Evolutionary conservation across 2,329 filamentous ascomycete species (phyloP).

Genomic region (Pseudogymnoascus sp.): DNA sequence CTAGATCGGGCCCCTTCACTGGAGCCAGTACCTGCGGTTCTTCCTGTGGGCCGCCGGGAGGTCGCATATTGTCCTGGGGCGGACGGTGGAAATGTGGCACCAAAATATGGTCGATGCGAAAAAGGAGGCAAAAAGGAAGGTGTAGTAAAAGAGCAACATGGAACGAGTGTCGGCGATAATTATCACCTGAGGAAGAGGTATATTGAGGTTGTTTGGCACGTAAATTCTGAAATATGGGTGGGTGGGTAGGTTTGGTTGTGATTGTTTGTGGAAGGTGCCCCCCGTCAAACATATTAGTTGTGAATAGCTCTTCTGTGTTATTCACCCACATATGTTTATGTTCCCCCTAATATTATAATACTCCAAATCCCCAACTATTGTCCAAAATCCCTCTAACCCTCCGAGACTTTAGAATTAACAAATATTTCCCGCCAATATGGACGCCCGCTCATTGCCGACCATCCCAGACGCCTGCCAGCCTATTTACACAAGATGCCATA

Average conservation of each 20-base stretch:
- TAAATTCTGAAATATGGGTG: not conserved
- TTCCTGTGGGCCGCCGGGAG: not conserved
- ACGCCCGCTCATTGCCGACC: not conserved
- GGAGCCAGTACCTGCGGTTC: not conserved
- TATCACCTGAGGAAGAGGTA: not conserved
- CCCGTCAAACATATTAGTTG: not conserved
- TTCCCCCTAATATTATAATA: not conserved
- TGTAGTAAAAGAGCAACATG: not conserved
- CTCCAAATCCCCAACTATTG: not conserved
- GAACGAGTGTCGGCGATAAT: conserved; percentile 1
- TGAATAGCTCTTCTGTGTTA: not conserved
- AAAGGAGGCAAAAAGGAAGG: not conserved
- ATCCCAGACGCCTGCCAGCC: not conserved
- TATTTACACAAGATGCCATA: conserved; percentile 8
- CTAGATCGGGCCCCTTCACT: not conserved
- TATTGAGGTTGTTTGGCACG: not conserved
- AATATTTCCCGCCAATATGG: not conserved
- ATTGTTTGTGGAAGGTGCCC: conserved; percentile 3
- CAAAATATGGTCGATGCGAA: conserved; percentile 1
- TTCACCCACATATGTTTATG: not conserved
- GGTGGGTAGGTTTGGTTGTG: not conserved
- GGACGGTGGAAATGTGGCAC: not conserved
- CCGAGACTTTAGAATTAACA: not conserved
- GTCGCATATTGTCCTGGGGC: conserved; percentile 2
- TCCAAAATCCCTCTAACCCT: not conserved